phyloP scores from a whole-genome alignment of 2,329 filamentous ascomycete species.

The Emmonsia crescens region DNA sequence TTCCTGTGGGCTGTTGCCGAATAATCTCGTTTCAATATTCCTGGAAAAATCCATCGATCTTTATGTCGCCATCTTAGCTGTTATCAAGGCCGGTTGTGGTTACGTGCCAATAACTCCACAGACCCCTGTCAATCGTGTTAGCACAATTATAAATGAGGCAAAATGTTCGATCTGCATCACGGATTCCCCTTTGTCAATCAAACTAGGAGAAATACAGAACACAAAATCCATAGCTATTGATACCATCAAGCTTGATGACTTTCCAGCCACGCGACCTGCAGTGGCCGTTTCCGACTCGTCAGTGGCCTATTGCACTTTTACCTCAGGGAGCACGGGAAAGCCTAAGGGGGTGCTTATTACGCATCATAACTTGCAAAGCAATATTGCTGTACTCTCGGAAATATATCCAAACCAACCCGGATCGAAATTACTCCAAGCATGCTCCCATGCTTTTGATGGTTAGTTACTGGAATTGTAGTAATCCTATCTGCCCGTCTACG shows the following conservation, averaged over 20 bases:
- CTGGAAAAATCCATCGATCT: conserved; percentile 66
- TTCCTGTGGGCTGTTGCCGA: conserved; percentile 36
- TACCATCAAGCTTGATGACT: background rate
- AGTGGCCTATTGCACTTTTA: conserved; percentile 69
- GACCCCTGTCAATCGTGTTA: conserved; percentile 53
- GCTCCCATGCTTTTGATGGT: conserved; percentile 70
- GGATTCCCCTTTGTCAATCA: conserved; percentile 6
- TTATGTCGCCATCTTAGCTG: conserved; percentile 63
- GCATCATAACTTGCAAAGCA: conserved; percentile 63
- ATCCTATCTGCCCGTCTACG: background rate
- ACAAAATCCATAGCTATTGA: background rate
- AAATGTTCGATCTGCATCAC: conserved; percentile 40
- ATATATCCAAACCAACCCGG: conserved; percentile 50
- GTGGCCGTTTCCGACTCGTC: conserved; percentile 28
- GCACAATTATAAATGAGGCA: conserved; percentile 53
- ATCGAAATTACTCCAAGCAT: conserved; percentile 65
- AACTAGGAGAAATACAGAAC: background rate
- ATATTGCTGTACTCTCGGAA: conserved; percentile 54
- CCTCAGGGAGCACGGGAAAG: conserved; percentile 68
- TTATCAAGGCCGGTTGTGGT: conserved; percentile 62
- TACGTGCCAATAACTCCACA: conserved; percentile 70
- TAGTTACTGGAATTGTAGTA: conserved; percentile 6
- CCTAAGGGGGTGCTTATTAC: conserved; percentile 75
- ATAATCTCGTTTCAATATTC: conserved; percentile 57
- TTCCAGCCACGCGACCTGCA: background rate